phyloP scores from a whole-genome alignment of 2,329 filamentous ascomycete genomes.

The Pseudonectria foliicola region DNA sequence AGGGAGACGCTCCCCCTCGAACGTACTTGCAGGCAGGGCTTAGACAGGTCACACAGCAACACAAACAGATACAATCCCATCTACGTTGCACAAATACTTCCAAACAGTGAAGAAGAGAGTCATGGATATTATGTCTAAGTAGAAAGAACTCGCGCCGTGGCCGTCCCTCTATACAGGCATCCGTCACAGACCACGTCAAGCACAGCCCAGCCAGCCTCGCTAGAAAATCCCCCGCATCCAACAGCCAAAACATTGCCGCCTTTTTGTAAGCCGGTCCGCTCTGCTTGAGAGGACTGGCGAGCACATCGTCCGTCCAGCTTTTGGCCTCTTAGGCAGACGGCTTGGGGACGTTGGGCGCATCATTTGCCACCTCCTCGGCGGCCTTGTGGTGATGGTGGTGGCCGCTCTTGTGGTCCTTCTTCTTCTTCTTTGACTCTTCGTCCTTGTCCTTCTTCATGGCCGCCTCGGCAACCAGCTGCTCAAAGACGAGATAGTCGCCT shows the following conservation, averaged over 20 bases:
- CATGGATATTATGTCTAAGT: constrained; percentile 22
- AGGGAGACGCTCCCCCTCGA: constrained; percentile 4
- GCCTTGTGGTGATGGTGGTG: constrained; percentile 28
- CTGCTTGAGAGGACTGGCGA: background rate
- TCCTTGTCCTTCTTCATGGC: constrained; percentile 92
- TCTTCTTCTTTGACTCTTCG: constrained; percentile 59
- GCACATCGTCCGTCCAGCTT: background rate
- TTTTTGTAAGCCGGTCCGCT: background rate
- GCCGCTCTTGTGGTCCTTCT: constrained; percentile 34
- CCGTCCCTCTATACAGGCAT: constrained; percentile 9
- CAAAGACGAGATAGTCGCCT: constrained; percentile 97
- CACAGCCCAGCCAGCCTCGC: constrained; percentile 7
- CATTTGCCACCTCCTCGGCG: constrained; percentile 19
- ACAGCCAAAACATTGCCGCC: constrained; percentile 5
- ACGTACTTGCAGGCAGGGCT: constrained; percentile 9
- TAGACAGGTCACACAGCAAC: no score
- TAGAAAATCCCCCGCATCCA: constrained; percentile 5
- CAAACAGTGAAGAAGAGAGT: constrained; percentile 4
- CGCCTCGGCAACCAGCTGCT: constrained; percentile 94
- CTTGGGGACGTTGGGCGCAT: constrained; percentile 18
- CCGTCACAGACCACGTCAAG: no score
- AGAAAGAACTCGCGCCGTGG: constrained; percentile 3
- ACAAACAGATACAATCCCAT: no score
- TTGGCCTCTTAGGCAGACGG: background rate
- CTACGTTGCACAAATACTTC: no score